These are phyloP conservation scores for Ogataea nonfermentans DNA, from an alignment of 805 yeast species.

Conservation along the genomic window DNA sequence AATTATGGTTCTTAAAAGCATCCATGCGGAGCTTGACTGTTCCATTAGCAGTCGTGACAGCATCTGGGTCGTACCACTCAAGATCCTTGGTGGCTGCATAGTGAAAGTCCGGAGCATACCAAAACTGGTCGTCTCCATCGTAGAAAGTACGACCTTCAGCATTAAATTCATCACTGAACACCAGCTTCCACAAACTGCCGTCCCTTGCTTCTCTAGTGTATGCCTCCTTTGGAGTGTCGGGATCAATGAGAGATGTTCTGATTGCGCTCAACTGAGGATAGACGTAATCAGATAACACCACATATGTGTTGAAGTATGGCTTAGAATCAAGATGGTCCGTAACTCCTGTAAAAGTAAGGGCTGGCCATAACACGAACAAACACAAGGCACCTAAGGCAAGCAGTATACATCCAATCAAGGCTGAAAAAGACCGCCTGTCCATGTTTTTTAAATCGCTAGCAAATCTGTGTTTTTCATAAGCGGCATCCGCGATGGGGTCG, in stretches of 20 bases:
- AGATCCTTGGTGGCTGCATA: conserved; percentile 86
- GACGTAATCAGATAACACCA: conserved; percentile 49
- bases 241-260: conserved; percentile 60
- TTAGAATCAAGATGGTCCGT: conserved; percentile 27
- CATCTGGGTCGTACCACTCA: conserved; percentile 96
- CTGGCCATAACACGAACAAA: conserved; percentile 80
- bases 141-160: conserved; percentile 88
- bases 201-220: conserved; percentile 49
- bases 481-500: conserved; percentile 90
- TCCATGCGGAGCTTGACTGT: conserved; percentile 69
- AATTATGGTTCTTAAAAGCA: conserved; percentile 74
- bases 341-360: conserved; percentile 76
- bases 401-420: conserved; percentile 56
- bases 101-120: conserved; percentile 79
- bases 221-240: conserved; percentile 60
- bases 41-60: conserved; percentile 74
- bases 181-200: conserved; percentile 72
- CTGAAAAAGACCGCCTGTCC: conserved; percentile 62
- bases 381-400: conserved; percentile 60
- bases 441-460: conserved; percentile 59
- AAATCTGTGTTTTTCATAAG: conserved; percentile 70
- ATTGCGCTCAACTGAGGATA: conserved; percentile 60
- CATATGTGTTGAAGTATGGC: conserved; percentile 31
- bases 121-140: conserved; percentile 88
- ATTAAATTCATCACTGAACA: conserved; percentile 89